phyloP scores from a whole-genome alignment of 495 filamentous ascomycete genomes.

The Chaetomium cochliodes region DNA sequence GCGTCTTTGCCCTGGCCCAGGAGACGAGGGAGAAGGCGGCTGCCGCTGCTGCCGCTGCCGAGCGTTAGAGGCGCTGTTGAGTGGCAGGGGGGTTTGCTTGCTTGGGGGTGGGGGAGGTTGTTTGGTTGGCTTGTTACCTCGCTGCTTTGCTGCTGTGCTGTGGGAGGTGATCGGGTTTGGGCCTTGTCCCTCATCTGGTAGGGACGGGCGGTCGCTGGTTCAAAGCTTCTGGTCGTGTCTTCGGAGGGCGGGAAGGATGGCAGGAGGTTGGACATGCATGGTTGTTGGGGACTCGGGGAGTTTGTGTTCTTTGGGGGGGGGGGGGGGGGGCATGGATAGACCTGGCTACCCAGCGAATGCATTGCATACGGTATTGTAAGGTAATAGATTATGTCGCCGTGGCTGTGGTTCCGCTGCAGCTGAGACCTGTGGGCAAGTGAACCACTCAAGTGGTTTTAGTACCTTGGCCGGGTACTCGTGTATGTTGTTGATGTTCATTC shows the following conservation, averaged over 20 bases:
- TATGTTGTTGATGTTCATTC: too few species aligned
- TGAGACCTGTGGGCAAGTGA: too few species aligned
- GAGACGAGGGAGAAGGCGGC: conserved; percentile 31
- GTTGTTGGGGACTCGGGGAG: neutral
- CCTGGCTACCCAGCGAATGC: neutral
- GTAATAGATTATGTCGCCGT: neutral
- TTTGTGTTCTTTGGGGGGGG: neutral
- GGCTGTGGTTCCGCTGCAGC: too few species aligned
- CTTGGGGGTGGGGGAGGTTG: too few species aligned
- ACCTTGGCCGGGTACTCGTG: too few species aligned
- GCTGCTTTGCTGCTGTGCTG: neutral
- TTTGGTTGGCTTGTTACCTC: too few species aligned
- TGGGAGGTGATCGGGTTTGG: neutral
- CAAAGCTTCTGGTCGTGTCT: too few species aligned
- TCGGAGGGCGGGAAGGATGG: too few species aligned
- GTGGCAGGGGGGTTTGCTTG: neutral
- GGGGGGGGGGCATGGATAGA: neutral
- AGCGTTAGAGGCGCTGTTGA: neutral
- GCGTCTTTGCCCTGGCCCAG: conserved; percentile 44
- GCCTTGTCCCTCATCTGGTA: neutral
- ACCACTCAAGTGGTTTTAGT: too few species aligned
- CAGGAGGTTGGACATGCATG: neutral
- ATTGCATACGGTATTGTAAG: neutral
- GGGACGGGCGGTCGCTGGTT: too few species aligned
- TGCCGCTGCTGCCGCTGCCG: neutral